Evolutionary conservation across 768 basidiomycete species (phyloP).

Genomic region (Podaxis carcinomalis): DNA sequence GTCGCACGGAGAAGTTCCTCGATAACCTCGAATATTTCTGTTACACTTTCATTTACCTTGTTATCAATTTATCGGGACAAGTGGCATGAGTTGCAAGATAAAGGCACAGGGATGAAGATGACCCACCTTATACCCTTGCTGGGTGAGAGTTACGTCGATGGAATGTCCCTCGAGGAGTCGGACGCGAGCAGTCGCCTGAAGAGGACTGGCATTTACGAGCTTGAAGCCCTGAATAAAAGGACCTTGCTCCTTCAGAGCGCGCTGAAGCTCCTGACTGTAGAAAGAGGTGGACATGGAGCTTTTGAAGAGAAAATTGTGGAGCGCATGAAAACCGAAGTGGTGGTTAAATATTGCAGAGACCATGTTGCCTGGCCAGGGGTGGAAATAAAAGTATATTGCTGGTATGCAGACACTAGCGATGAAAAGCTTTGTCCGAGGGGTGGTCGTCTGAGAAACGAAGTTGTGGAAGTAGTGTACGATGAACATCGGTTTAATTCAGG

Average conservation of each 20-base stretch:
- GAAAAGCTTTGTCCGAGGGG: neutral
- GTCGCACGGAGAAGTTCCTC: conserved; percentile 51
- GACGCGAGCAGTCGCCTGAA: conserved; percentile 50
- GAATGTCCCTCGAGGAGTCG: conserved; percentile 51
- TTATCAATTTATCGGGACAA: conserved; percentile 15
- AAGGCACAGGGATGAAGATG: neutral
- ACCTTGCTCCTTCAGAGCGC: conserved; percentile 53
- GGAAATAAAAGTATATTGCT: conserved; percentile 3
- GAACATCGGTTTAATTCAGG: conserved; percentile 12
- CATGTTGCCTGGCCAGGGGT: neutral
- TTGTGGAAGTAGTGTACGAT: conserved; percentile 4
- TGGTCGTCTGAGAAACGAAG: conserved; percentile 5
- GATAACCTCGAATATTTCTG: conserved; percentile 47
- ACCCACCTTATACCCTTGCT: conserved; percentile 53
- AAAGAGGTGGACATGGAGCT: conserved; percentile 25
- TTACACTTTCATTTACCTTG: conserved; percentile 18
- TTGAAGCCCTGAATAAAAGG: conserved; percentile 50
- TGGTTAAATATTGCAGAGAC: conserved; percentile 8
- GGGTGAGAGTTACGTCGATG: conserved; percentile 43
- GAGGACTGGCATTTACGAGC: conserved; percentile 31
- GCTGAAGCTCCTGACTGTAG: conserved; percentile 45
- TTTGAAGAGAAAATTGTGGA: neutral
- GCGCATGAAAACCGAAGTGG: neutral
- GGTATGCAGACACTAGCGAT: conserved; percentile 2
- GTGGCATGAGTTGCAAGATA: conserved; percentile 11